Percentiles rank a stretch among this genome's conserved stretches.
phyloP scores from a whole-genome alignment of 441 rosid species.

The Geranium incanum region DNA sequence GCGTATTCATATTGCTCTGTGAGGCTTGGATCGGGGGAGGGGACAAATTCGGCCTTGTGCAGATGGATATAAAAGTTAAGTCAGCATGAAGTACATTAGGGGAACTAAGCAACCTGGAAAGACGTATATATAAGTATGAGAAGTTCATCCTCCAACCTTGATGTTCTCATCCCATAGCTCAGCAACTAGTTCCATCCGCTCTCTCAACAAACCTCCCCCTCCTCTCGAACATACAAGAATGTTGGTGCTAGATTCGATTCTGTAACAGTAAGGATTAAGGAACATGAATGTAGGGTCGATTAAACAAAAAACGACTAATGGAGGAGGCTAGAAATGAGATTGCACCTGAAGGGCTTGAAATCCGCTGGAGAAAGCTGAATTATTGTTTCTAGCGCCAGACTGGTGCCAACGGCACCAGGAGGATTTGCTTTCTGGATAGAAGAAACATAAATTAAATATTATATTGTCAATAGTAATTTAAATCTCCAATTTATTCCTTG shows the following conservation, averaged over 20 bases:
- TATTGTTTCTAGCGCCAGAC: slow-evolving; percentile 85
- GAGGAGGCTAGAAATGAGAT: slow-evolving; percentile 10
- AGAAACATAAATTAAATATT: not conserved
- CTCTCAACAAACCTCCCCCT: slow-evolving; percentile 85
- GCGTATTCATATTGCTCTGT: slow-evolving; percentile 97
- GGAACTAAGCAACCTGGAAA: slow-evolving; percentile 4
- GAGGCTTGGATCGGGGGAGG: slow-evolving; percentile 83
- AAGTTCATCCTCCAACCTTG: slow-evolving; percentile 40
- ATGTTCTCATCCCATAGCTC: slow-evolving; percentile 83
- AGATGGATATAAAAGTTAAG: slow-evolving; percentile 10
- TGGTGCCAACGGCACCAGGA: slow-evolving; percentile 84
- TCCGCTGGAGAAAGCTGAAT: slow-evolving; percentile 60
- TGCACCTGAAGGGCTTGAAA: slow-evolving; percentile 53
- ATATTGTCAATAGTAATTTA: no score
- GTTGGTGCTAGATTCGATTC: slow-evolving; percentile 55
- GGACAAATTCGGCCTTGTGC: slow-evolving; percentile 80
- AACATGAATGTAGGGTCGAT: not conserved
- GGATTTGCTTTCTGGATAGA: slow-evolving; percentile 61
- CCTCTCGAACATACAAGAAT: slow-evolving; percentile 95
- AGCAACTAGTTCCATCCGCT: slow-evolving; percentile 87
- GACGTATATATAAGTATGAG: not conserved
- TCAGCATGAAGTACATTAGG: slow-evolving; percentile 22
- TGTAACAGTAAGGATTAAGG: slow-evolving; percentile 24
- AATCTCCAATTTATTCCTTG: no score
- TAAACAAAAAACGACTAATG: not conserved